Conservation (phyloP, 495 filamentous ascomycete genomes). For the Penicillium cinerascens region DNA sequence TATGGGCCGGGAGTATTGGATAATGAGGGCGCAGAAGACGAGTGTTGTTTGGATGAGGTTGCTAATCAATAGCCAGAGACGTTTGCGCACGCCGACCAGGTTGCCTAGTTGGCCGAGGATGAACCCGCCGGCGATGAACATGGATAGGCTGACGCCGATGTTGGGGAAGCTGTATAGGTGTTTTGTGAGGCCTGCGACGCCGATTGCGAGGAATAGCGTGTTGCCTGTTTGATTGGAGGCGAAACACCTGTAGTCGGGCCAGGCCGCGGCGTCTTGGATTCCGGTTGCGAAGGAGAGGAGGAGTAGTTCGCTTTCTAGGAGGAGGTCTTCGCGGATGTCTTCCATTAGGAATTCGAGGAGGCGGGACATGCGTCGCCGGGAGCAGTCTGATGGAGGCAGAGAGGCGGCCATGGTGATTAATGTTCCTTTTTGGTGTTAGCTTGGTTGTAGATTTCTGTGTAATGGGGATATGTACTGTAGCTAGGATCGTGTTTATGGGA, state of each 20-base stretch:
- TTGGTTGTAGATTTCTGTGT: not conserved
- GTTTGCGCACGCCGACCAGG: slow-evolving; percentile 44
- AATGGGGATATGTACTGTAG: not conserved
- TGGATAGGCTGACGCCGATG: slow-evolving; percentile 50
- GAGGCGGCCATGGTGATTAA: not conserved
- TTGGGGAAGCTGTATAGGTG: slow-evolving; percentile 36
- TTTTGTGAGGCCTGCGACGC: slow-evolving; percentile 43
- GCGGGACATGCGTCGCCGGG: not conserved
- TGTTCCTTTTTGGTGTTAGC: not conserved
- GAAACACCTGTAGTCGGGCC: slow-evolving; percentile 61
- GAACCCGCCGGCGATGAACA: slow-evolving; percentile 52
- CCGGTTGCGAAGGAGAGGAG: slow-evolving; percentile 39
- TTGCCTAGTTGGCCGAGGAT: slow-evolving; percentile 56
- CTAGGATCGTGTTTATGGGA: not conserved
- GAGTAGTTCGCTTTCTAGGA: slow-evolving; percentile 31
- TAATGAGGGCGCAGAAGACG: slow-evolving; percentile 47
- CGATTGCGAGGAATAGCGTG: slow-evolving; percentile 55
- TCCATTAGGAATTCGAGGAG: slow-evolving; percentile 10
- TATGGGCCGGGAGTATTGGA: slow-evolving; percentile 42
- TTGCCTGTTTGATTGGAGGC: slow-evolving; percentile 66
- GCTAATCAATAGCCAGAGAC: slow-evolving; percentile 50
- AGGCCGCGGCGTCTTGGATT: slow-evolving; percentile 58
- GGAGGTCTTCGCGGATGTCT: slow-evolving; percentile 18
- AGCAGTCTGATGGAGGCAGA: not conserved
- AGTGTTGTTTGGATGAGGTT: slow-evolving; percentile 52